phyloP scores from a whole-genome alignment of 805 yeast genomes.

The Metschnikowia cerradonensis region DNA sequence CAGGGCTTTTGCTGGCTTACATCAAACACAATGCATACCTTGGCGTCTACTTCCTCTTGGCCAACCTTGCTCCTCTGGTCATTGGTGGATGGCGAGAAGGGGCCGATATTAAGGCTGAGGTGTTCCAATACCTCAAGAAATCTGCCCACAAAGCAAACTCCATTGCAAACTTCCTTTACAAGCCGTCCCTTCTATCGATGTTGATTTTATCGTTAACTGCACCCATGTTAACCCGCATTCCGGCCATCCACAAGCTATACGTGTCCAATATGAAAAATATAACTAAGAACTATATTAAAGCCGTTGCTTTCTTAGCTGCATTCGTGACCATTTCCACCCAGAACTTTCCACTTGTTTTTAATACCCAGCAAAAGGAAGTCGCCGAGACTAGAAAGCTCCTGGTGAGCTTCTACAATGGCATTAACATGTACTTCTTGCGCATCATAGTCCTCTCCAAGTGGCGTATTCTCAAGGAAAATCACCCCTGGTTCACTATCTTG shows the following conservation, averaged over 20 bases:
- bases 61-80: slow-evolving; percentile 21
- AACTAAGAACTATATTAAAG: slow-evolving; percentile 33
- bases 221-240: slow-evolving; percentile 21
- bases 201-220: slow-evolving; percentile 32
- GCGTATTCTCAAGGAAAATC: slow-evolving; percentile 39
- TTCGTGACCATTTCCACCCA: slow-evolving; percentile 22
- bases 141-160: slow-evolving; percentile 25
- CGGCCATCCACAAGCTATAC: slow-evolving; percentile 11
- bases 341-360: slow-evolving; percentile 17
- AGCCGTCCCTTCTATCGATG: slow-evolving; percentile 35
- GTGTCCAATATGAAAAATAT: slow-evolving; percentile 21
- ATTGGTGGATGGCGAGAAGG: slow-evolving; percentile 12
- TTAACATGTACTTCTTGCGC: slow-evolving; percentile 32
- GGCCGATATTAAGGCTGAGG: slow-evolving; percentile 8
- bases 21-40: slow-evolving; percentile 23
- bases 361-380: slow-evolving; percentile 1
- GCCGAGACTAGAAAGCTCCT: slow-evolving; percentile 21
- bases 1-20: slow-evolving; percentile 26
- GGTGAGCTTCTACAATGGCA: slow-evolving; percentile 23
- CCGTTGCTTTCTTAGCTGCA: slow-evolving; percentile 34
- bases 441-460: slow-evolving; percentile 38
- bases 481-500: slow-evolving; percentile 28
- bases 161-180: slow-evolving; percentile 31
- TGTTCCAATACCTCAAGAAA: background rate
- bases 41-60: slow-evolving; percentile 16